Evolutionary conservation across 345 rosid species (phyloP), one percentile per base, ranked within the genome.

Genomic region (Hibiscus syriacus): DNA sequence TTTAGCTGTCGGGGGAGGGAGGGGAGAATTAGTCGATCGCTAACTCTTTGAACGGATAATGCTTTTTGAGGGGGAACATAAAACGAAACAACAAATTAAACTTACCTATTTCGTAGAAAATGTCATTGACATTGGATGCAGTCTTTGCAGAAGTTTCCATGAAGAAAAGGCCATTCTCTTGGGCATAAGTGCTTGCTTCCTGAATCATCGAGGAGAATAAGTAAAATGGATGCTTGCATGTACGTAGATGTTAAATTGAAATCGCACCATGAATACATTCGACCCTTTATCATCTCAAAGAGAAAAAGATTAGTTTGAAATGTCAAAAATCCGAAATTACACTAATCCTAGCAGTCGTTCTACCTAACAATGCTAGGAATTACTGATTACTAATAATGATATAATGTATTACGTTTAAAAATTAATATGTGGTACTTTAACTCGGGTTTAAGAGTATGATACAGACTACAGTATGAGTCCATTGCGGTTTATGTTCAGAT

Each of bases 91-190:
- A 17, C 17, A 0, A 53, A 52, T 8, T 7, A 13, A 23, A 22
- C 74, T 48, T n/a, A 89, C 99, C 99, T 68, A 94, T 94, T 80
- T 94, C 99, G 53, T 87, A 79, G 73, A 94, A 94, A 65, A 91
- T 79, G 58, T 87, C 97, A 70, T 94, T 94, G 54, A 91, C 97
- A 62, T 94, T 94, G 54, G 81, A 41, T 8, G 97, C 96, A 30
- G 96, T 89, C 81, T 91, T 93, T 2, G 99, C 99, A 27, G 99
- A 94, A 55, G 97, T 91, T 81, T 94, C 97, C 92, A 91, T 85
- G 76, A 89, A 94, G 87, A 91, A 94, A 68, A 94, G 95, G 41
- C 84, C 82, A 62, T 91, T 83, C 74, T 94, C 99, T 50, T 86
- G 85, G 14, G 97, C 97, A 84, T 86, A 94, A 19, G 74, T 65